Evolutionary conservation across 495 filamentous ascomycete genomes (phyloP), one percentile per base, ranked within the genome.

Genomic region (Talaromyces borbonicus): DNA sequence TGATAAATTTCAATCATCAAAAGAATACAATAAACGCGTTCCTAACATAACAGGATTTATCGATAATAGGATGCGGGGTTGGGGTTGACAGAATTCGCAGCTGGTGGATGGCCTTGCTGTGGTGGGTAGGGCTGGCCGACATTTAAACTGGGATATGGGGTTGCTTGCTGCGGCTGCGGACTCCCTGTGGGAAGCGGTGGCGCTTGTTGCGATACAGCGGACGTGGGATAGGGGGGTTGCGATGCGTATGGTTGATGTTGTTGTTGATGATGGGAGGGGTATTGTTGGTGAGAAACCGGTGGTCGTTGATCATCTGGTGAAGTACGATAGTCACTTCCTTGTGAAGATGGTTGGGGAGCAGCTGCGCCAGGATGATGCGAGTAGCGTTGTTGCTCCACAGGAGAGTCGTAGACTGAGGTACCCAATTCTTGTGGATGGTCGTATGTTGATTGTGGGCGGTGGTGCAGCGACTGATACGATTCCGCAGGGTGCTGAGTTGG

Each of bases 341-440:
- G 61, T 25, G 62, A 61, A 22, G 51, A 60, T 41, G 65, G 66
- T 20, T 65, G 67, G 44, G 60, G 59, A 0, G 78, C 68, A 6
- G 57, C 61, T 19, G 60, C 52, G 3, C 63, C 60, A 24, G 60
- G 57, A 7, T 66, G 56, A 44, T 72, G 75, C 39, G 73, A 73
- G 31, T 59, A 61, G 43, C 61, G 65, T 26, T 71, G 66, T 25
- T n/a, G n/a, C n/a, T 80, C 81, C 30, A 85, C 75, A 15, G 87
- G 87, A 5, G 84, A 86, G 56, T 90, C 84, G 52, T 92, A 93
- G 8, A 78, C 77, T 5, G 84, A 84, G n/a, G 87, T 88, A 25
- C 84, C 83, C 31, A 93, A 68, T 68, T 93, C 87, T 60, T 90
- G 87, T 1, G 87, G 86, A 36, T 81, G 79, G 8, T 80, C 79